Evolutionary conservation across 345 rosid species (phyloP), one percentile per base, ranked within the genome.

Genomic region (Raphanus raphanistrum): DNA sequence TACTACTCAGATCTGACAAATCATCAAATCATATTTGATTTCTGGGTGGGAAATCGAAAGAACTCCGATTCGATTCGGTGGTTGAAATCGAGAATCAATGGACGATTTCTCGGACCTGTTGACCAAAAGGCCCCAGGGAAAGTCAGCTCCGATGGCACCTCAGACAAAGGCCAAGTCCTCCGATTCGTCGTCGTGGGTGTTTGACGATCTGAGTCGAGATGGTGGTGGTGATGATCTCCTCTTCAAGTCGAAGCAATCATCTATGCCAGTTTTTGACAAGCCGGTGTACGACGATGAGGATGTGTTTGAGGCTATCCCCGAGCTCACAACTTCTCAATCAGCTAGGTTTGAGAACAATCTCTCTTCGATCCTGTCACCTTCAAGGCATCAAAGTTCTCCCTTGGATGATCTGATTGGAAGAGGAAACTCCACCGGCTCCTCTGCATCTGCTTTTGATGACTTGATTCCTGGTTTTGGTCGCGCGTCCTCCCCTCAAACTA

Each of bases 381-480:
- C 86, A 0, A 74, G 80, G 57, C 58, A 66, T 21, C 21, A 21
- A 21, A 21, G 21, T 28, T 28, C 31, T 67, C 68, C 85, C 1
- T 83, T 89, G 2, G 97, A 91, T 77, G 92, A 89, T 74, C 85
- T 91, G 55, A 65, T 89, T 50, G 92, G 36, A 33, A 6, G 36
- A 33, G 36, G 36, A 33, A 7, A 33, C 5, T 33, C 31, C 31
- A 28, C 7, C 8, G 36, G 7, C 36, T 33, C 36, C 36, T 33
- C 36, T 6, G 6, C 36, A 1, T 85, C 85, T 0, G 79, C 38
- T 59, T 92, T 92, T 63, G 94, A 89, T 79, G 97, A 92, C 72
- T 79, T 92, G 85, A 83, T 90, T 61, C 86, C 89, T 21, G 94
- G 97, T 50, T 91, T 90, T 73, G 91, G 94, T 72, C 76, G 88